Base-by-base conservation (phyloP, 2,329 filamentous ascomycete genomes). In the Fusarium nurragi region DNA sequence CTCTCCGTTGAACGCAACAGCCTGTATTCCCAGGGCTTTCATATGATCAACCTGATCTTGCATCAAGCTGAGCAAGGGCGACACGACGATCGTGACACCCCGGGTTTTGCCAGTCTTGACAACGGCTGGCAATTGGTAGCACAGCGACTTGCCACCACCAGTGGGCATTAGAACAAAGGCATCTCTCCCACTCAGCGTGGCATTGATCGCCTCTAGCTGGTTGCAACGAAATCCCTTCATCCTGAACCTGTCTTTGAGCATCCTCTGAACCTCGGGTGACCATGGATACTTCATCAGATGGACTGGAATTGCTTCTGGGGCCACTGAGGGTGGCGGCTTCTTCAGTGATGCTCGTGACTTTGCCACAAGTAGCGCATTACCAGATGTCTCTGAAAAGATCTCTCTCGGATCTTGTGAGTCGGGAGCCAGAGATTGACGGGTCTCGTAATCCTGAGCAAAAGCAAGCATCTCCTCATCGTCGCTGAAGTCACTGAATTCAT, bases 161-260 rank as follows among this genome's bases (percentile, higher is more conserved):
- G 95, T 99, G 4, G 96, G 95, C 95, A 99, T 99, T 36, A 99
- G 82, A 16, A 99, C 91, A 75, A 99, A 99, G 0, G 91, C 90
- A 77, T 99, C 94, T 65, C 94, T 89, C 4, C 94, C 95, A 26
- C 81, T 83, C 41, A 99, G 81, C 0, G 95, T 98, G 2, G 94
- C 90, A 76, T 99, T 98, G 76, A 99, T 97, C 14, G 95, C 94
- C 77, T 98, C 92, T 3, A 98, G 83, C 74, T 99, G 95, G 73
- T 97, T 95, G 51, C 90, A 88, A 26, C 96, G 88, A 73, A 99
- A 99, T 0, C 92, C 92, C 51, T 86, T 87, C 75, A 99, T 89
- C 64, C 90, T 86, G 73, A 99, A 99, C 4, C 88, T 85, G 69
- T 94, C 89, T 71, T 90, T 92, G 65, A 99, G 80, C n/a, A 88